These are phyloP conservation scores for Chamaecyparis obtusa DNA, from an alignment of 75 land plant species.

Conservation along the genomic window DNA sequence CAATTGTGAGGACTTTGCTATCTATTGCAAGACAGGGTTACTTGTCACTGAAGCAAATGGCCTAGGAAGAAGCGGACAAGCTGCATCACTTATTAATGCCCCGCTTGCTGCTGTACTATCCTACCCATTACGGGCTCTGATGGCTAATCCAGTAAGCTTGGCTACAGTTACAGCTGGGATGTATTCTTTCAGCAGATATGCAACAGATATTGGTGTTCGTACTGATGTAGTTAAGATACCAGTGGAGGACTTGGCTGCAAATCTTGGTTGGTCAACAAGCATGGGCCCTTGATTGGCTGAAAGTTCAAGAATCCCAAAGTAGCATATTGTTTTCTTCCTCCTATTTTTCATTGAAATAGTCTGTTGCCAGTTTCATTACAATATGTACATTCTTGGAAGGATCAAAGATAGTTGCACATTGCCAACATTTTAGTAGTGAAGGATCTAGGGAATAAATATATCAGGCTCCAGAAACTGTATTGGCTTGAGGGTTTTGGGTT, in stretches of 20 bases:
- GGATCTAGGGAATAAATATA: background rate
- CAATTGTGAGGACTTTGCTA: constrained; percentile 81
- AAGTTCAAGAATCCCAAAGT: constrained; percentile 6
- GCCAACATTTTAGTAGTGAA: background rate
- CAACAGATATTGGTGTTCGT: constrained; percentile 81
- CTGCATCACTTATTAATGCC: constrained; percentile 66
- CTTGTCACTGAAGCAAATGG: constrained; percentile 45
- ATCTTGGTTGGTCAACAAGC: constrained; percentile 24
- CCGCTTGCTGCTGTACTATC: constrained; percentile 76
- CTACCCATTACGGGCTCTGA: constrained; percentile 58
- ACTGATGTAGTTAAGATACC: constrained; percentile 80
- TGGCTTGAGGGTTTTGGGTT: background rate
- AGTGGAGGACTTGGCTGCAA: constrained; percentile 73
- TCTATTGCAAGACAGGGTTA: constrained; percentile 84
- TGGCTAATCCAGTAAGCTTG: constrained; percentile 58
- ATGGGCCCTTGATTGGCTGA: background rate
- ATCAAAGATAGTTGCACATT: background rate
- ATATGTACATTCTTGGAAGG: background rate
- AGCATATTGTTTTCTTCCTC: background rate
- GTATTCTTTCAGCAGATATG: constrained; percentile 82
- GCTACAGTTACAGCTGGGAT: constrained; percentile 82
- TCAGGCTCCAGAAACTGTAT: background rate
- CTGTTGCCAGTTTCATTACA: background rate
- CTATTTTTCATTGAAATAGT: background rate
- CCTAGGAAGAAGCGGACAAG: constrained; percentile 88